Percentiles rank a stretch among this genome's conserved stretches.
phyloP scores from a whole-genome alignment of 352 stramenopile genomes.

The Phytopythium boreale region DNA sequence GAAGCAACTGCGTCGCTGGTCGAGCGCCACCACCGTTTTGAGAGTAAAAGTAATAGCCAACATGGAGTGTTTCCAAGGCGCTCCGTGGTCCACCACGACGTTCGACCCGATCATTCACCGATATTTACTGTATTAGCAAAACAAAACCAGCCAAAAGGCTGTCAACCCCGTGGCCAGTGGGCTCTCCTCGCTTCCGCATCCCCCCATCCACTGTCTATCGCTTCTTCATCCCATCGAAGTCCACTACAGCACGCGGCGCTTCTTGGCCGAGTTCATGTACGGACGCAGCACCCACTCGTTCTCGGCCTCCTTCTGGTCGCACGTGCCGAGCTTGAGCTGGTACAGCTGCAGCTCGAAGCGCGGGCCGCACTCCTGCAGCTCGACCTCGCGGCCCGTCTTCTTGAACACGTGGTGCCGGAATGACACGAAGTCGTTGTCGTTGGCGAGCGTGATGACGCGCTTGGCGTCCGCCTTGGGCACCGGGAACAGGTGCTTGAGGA shows the following conservation, averaged over 20 bases:
- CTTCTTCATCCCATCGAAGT: neutral
- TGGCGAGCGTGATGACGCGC: constrained; percentile 97
- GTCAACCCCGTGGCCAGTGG: neutral
- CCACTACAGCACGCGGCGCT: constrained; percentile 87
- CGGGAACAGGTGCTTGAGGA: constrained; percentile 99
- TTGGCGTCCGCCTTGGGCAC: constrained; percentile 96
- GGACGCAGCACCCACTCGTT: constrained; percentile 99
- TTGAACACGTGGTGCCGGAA: constrained; percentile 99
- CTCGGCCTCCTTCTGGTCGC: constrained; percentile 98
- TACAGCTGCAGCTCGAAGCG: constrained; percentile 99
- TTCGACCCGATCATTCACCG: neutral
- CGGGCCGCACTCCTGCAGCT: constrained; percentile 95
- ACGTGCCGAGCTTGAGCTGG: constrained; percentile 96
- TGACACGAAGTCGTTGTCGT: constrained; percentile 98
- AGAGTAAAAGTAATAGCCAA: neutral
- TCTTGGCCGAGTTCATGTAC: constrained; percentile 99
- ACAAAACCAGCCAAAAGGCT: neutral
- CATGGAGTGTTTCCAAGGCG: neutral
- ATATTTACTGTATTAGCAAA: constrained; percentile 1
- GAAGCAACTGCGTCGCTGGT: neutral
- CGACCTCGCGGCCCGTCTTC: constrained; percentile 90
- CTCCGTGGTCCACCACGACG: neutral
- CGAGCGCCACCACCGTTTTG: neutral
- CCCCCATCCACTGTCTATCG: too few species aligned
- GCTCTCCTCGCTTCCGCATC: neutral